Percentiles rank a stretch among this genome's conserved stretches.
phyloP scores from a whole-genome alignment of 2,329 filamentous ascomycete genomes.

The Orbilia quercus region DNA sequence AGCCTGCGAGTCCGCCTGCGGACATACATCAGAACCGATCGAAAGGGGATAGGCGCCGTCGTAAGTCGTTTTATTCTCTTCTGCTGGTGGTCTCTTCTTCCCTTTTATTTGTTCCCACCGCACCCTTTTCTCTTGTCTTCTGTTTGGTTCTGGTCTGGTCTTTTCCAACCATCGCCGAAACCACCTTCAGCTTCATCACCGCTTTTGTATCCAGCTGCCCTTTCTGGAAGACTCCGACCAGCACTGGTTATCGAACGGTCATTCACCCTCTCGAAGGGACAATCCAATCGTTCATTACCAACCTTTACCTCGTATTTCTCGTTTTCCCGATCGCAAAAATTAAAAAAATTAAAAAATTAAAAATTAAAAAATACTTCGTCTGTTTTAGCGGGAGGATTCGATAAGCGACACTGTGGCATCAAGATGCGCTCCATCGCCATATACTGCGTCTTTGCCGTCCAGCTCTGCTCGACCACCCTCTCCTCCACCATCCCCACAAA shows the following conservation, averaged over 20 bases:
- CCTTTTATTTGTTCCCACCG: neutral
- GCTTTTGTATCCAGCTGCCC: neutral
- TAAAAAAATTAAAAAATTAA: too few species aligned
- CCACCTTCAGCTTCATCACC: constrained; percentile 10
- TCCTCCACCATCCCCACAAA: constrained; percentile 42
- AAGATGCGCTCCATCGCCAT: constrained; percentile 48
- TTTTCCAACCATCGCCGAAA: constrained; percentile 21
- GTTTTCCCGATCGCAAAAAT: neutral
- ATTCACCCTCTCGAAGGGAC: constrained; percentile 52
- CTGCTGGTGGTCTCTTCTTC: neutral
- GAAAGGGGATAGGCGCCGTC: constrained; percentile 32
- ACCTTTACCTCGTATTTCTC: neutral
- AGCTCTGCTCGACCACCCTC: constrained; percentile 42
- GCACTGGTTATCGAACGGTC: neutral
- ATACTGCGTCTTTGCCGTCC: constrained; percentile 52
- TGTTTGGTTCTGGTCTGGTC: too few species aligned
- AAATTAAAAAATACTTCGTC: too few species aligned
- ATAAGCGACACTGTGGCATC: constrained; percentile 23
- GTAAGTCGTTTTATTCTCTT: constrained; percentile 17
- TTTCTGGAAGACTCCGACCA: constrained; percentile 2
- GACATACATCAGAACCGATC: constrained; percentile 8
- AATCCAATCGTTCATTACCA: constrained; percentile 29
- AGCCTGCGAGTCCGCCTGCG: constrained; percentile 29
- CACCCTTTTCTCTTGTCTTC: neutral
- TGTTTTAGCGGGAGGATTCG: constrained; percentile 1